Percentiles rank a stretch among this genome's conserved stretches.
phyloP scores from a whole-genome alignment of 768 basidiomycete species.

The Boletellus ananiceps region DNA sequence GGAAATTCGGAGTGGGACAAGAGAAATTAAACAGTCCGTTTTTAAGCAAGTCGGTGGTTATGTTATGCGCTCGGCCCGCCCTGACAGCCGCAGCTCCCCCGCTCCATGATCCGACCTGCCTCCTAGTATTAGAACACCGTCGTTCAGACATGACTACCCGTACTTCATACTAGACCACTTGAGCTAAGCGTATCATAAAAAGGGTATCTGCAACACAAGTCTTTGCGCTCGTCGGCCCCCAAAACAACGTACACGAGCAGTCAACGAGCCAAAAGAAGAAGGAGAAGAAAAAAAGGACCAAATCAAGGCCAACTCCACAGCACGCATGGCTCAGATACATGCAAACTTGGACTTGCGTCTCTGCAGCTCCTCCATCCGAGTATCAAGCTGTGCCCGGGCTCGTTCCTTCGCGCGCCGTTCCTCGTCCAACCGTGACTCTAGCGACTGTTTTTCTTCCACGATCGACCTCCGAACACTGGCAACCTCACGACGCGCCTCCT shows the following conservation, averaged over 20 bases:
- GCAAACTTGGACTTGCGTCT: slow-evolving; percentile 90
- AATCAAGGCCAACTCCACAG: slow-evolving; percentile 11
- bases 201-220: slow-evolving; percentile 32
- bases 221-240: slow-evolving; percentile 21
- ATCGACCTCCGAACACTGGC: slow-evolving; percentile 71
- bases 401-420: slow-evolving; percentile 88
- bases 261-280: slow-evolving; percentile 11
- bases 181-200: slow-evolving; percentile 25
- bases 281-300: slow-evolving; percentile 12
- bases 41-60: slow-evolving; percentile 18
- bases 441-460: slow-evolving; percentile 83
- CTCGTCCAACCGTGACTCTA: slow-evolving; percentile 79
- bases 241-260: slow-evolving; percentile 29
- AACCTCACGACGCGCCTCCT: slow-evolving; percentile 77
- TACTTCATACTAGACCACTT: slow-evolving; percentile 33
- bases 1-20: slow-evolving; percentile 8
- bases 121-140: slow-evolving; percentile 23
- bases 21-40: slow-evolving; percentile 14
- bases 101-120: slow-evolving; percentile 15
- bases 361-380: slow-evolving; percentile 79
- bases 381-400: slow-evolving; percentile 80
- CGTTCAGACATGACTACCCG: slow-evolving; percentile 20
- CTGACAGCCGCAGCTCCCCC: slow-evolving; percentile 4
- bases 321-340: slow-evolving; percentile 53
- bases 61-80: slow-evolving; percentile 8